Base-by-base conservation (phyloP, 2,329 filamentous ascomycete genomes). In the Fusarium virguliforme region DNA sequence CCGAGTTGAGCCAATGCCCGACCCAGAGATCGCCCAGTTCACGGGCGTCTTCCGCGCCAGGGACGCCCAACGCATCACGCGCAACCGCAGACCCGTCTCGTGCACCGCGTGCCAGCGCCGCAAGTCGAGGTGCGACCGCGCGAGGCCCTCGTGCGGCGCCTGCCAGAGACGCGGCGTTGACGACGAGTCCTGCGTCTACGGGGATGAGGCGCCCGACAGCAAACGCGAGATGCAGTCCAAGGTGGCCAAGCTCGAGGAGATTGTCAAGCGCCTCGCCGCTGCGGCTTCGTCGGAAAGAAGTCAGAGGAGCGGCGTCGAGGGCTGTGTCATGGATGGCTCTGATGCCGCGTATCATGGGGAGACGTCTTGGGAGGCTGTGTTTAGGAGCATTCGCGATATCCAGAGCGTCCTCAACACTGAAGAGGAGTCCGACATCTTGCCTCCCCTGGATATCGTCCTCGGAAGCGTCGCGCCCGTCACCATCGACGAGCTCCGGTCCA, bases 121-220 rank as follows among this genome's bases (percentile, higher is more conserved):
- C 64, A 85, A 85, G 74, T 78, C 81, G 8, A 81, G 79, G 60
- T 85, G 83, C 66, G 83, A 85, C 66, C 79, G 82, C 13, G 77
- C 75, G 57, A 80, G 79, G 41, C 82, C 82, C 22, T 58, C 55
- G 2, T 85, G 83, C 67, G 76, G 79, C 24, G 78, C 80, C 7
- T 85, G 83, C 65, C 73, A 73, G 56, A 82, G 79, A 73, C 79
- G 83, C 37, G 80, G 81, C 15, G 78, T 18, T 82, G n/a, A 73
- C 65, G 5, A 65, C 65, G 4, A 40, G 18, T 18, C 63, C 3
- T 84, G 83, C 61, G 75, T 70, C 26, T 83, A 83, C 60, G 76
- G 77, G 8, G 28, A 75, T 62, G 62, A 64, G 34, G 57, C 4
- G 13, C 12, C 37, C 61, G 18, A 67, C 55, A 30, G 56, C 24